Evolutionary conservation across 106 monocot species (phyloP), one percentile per base, ranked within the genome.

Genomic region (Iris macrosiphon): DNA sequence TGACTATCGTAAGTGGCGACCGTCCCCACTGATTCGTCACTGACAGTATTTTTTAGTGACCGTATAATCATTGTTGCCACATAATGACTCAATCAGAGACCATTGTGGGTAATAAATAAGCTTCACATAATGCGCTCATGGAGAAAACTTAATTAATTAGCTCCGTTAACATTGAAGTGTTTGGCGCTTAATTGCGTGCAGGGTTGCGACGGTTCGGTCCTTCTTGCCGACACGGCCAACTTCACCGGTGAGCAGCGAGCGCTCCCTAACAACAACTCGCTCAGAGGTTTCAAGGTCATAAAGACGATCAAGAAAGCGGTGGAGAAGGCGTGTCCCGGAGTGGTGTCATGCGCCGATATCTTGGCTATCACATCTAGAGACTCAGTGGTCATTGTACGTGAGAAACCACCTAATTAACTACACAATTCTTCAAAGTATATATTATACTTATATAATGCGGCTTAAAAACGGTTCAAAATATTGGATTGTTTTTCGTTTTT

Each of bases 161-260:
- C n/a, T n/a, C n/a, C n/a, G n/a, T n/a, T n/a, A n/a, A n/a, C n/a
- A n/a, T n/a, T n/a, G n/a, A n/a, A n/a, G n/a, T n/a, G n/a, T n/a
- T n/a, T n/a, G n/a, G 31, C 49, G n/a, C n/a, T n/a, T n/a, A n/a
- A n/a, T n/a, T n/a, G n/a, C n/a, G n/a, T 40, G 8, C 40, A 85
- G 84, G 84, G 84, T 2, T 84, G 84, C 31, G 85, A 86, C 46
- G 85, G 60, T 5, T 86, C 85, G 4, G 11, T 85, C 27, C 63
- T 85, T 11, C 47, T 85, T 30, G 84, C 79, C 11, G 84, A 85
- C 75, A 85, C 84, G 0, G 12, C 72, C 0, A 85, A 18, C 60
- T 85, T 85, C 61, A 79, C 75, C 15, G 84, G 84, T 0, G 84
- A 85, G 72, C 79, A 85, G 72, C 72, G 27, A 4, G 75, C 84